Conservation (phyloP, 371 early-diverging fungal genomes). For the Mucor indicus region DNA sequence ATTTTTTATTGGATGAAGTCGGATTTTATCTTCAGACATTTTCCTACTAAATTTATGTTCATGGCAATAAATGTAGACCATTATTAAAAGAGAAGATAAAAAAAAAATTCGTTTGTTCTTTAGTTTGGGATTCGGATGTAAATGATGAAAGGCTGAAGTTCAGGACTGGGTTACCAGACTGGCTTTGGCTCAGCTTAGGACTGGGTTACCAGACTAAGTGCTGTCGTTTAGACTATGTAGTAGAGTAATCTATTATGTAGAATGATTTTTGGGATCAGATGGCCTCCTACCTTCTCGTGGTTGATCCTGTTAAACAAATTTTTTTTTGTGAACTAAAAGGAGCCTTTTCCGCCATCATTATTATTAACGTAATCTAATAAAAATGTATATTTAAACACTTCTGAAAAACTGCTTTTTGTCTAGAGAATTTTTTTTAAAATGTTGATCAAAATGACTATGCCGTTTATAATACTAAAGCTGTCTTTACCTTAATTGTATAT, state of each 20-base stretch:
- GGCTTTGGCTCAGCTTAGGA: slow-evolving; percentile 7
- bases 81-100: slow-evolving; percentile 7
- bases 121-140: slow-evolving; percentile 8
- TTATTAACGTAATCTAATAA: slow-evolving; percentile 8
- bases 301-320: slow-evolving; percentile 12
- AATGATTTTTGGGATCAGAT: slow-evolving; percentile 10
- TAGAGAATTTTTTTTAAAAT: slow-evolving; percentile 4
- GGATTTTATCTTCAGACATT: slow-evolving; percentile 5
- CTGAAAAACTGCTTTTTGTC: slow-evolving; percentile 6
- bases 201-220: slow-evolving; percentile 9
- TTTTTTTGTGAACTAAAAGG: slow-evolving; percentile 7
- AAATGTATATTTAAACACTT: slow-evolving; percentile 6
- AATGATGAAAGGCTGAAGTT: slow-evolving; percentile 8
- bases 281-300: slow-evolving; percentile 12
- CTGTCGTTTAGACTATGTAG: slow-evolving; percentile 8
- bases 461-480: slow-evolving; percentile 8
- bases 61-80: slow-evolving; percentile 4
- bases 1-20: neutral
- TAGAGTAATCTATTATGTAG: slow-evolving; percentile 7
- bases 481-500: slow-evolving; percentile 5
- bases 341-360: slow-evolving; percentile 9
- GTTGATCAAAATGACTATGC: slow-evolving; percentile 8
- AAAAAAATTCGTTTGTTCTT: slow-evolving; percentile 7
- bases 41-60: slow-evolving; percentile 3
- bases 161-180: slow-evolving; percentile 6